These are phyloP conservation scores for Eucalyptus albens DNA, from an alignment of 345 rosid species.

Conservation along the genomic window DNA sequence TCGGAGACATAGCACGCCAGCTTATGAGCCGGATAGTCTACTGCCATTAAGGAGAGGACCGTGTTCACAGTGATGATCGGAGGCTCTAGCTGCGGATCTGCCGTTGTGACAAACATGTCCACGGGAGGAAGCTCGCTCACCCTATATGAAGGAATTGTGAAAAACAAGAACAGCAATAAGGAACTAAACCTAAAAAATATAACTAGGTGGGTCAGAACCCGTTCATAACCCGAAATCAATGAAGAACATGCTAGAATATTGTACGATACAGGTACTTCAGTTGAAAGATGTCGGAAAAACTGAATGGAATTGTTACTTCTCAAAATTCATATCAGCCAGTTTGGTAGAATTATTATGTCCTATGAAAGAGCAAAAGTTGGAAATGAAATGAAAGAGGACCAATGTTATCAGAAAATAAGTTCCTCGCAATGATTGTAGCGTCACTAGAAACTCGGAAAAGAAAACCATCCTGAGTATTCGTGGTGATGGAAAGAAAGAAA, in stretches of 20 bases:
- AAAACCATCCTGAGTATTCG: not conserved
- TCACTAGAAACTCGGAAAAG: not conserved
- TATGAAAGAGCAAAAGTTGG: not conserved
- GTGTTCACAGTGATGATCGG: conserved; percentile 35
- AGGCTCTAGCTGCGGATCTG: conserved; percentile 34
- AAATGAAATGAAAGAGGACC: not conserved
- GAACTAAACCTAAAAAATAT: not conserved
- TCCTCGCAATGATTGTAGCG: not conserved
- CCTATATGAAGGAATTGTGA: not conserved
- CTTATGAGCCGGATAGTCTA: conserved; percentile 44
- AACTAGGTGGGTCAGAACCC: not conserved
- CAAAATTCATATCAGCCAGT: not conserved
- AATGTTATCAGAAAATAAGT: not conserved
- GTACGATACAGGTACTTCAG: not conserved
- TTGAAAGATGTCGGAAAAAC: not conserved
- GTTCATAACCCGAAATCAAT: not conserved
- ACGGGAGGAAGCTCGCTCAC: conserved; percentile 33
- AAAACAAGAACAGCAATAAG: not conserved
- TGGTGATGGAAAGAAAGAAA: not conserved
- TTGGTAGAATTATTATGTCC: not conserved
- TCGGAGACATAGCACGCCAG: conserved; percentile 49
- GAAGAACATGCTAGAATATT: not conserved
- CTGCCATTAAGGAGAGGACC: conserved; percentile 40
- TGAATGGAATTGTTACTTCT: not conserved
- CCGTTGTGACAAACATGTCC: conserved; percentile 49